Evolutionary conservation across 192 early-diverging fungal genomes (phyloP), one percentile per base, ranked within the genome.

Genomic region (Entrophospora sp.): DNA sequence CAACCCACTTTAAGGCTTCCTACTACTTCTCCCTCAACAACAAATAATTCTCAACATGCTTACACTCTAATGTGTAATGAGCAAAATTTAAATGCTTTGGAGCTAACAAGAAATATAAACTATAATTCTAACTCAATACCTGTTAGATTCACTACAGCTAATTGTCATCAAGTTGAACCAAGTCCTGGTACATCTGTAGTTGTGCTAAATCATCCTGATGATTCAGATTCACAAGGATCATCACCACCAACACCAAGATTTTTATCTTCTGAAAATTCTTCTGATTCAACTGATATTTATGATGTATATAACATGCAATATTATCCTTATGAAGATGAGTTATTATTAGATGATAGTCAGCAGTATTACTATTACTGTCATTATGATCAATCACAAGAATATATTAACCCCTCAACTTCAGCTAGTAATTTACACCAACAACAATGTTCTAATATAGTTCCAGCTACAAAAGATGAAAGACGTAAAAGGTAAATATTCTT

Each of bases 171-270:
- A 53, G 46, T 53, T 38, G 44, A 65, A 53, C 31, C 53, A 14
- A 36, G 49, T 28, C 35, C 35, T 8, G 64, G 64, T 25, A 65
- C 64, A 25, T 49, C 64, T 42, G 64, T 65, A 8, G 64, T 65
- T 16, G 64, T 65, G 37, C 51, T 65, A 20, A 65, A 49, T 65
- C 64, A 65, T 65, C 64, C 64, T 16, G 64, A 65, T 5, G 64
- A 65, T 53, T 65, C 64, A 38, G 64, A 65, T 53, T 65, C 64
- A 16, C 64, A 65, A 53, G 64, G 36, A 37, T 65, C 64, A 14
- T 65, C 64, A 16, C 64, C 64, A 28, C 64, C 64, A 30, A 65
- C 64, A 40, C 64, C 64, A 27, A 49, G 64, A 20, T 42, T 16
- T 65, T 48, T 32, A 30, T 49, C 64, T 14, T 18, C 58, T 1